These are phyloP conservation scores for Pisolithus orientalis DNA, from an alignment of 768 basidiomycete genomes.

Conservation along the genomic window DNA sequence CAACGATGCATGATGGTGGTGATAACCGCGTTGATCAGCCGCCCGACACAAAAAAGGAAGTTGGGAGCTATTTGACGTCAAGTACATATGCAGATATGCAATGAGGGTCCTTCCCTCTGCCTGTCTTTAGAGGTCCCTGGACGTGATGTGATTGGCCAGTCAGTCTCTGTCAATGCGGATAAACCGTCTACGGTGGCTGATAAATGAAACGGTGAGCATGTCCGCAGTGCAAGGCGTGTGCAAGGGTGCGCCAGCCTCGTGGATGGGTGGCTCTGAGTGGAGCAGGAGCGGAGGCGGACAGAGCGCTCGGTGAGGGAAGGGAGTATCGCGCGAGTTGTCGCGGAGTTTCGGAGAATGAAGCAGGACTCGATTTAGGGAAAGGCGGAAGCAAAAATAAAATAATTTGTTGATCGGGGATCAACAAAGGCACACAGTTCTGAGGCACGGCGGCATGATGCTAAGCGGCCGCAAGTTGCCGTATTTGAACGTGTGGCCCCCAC, in stretches of 20 bases:
- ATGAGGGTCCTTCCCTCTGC: background rate
- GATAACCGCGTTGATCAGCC: conserved; percentile 15
- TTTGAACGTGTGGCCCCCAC: background rate
- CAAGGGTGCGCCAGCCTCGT: background rate
- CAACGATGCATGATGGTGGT: conserved; percentile 3
- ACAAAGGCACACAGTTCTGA: conserved; percentile 32
- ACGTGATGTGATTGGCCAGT: too few species aligned
- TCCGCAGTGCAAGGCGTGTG: too few species aligned
- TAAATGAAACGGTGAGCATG: too few species aligned
- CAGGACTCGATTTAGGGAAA: conserved; percentile 11
- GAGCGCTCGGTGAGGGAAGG: conserved; percentile 15
- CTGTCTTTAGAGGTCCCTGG: too few species aligned
- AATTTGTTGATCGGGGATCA: conserved; percentile 60
- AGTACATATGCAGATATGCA: background rate
- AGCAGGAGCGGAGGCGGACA: too few species aligned
- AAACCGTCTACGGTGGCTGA: too few species aligned
- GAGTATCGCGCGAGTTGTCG: conserved; percentile 10
- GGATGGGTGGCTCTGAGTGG: background rate
- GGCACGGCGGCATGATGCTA: conserved; percentile 17
- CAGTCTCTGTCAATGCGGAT: too few species aligned
- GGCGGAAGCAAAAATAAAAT: conserved; percentile 31
- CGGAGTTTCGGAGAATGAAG: conserved; percentile 24
- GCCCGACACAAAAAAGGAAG: conserved; percentile 7
- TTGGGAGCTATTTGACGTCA: conserved; percentile 5
- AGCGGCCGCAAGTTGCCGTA: conserved; percentile 24